A percentile compares a stretch with the other conserved stretches of the same genome.
Evolutionary conservation across 768 basidiomycete genomes (phyloP).

Genomic region (Collybiopsis luxurians): DNA sequence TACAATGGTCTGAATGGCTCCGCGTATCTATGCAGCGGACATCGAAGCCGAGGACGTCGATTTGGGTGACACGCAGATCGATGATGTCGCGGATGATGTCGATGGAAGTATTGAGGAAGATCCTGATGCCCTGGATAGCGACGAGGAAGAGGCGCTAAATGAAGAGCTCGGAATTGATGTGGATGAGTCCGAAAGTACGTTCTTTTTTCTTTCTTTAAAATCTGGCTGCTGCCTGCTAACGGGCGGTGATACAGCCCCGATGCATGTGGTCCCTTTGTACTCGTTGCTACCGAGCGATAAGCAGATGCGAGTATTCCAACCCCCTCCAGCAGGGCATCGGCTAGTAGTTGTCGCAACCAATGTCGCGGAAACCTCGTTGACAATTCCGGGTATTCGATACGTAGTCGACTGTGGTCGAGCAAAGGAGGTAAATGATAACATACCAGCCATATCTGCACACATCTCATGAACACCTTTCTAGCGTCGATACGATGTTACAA

Average conservation of each 20-base stretch:
- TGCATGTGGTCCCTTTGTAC: constrained; percentile 94
- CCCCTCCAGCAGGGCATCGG: constrained; percentile 77
- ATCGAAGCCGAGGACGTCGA: constrained; percentile 83
- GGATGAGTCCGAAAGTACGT: constrained; percentile 67
- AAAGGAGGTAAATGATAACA: constrained; percentile 65
- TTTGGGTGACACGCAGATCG: constrained; percentile 47
- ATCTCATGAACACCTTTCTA: constrained; percentile 24
- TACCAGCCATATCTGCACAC: neutral
- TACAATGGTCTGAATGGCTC: neutral
- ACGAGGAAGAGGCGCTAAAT: constrained; percentile 54
- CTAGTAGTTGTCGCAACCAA: constrained; percentile 96
- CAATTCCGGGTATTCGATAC: constrained; percentile 95
- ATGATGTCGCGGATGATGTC: constrained; percentile 61
- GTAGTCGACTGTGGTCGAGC: constrained; percentile 96
- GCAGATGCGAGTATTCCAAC: constrained; percentile 90
- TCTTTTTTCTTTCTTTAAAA: constrained; percentile 4
- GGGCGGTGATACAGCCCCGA: constrained; percentile 58
- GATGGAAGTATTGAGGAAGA: constrained; percentile 65
- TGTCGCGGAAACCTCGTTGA: constrained; percentile 94
- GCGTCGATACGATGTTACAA: constrained; percentile 80
- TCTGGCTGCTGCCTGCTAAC: neutral
- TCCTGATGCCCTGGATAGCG: constrained; percentile 72
- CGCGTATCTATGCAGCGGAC: constrained; percentile 60
- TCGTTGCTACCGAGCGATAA: constrained; percentile 90
- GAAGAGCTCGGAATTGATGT: constrained; percentile 57